Conservation (phyloP, 2,329 filamentous ascomycete genomes). For the Drechslera avenae region DNA sequence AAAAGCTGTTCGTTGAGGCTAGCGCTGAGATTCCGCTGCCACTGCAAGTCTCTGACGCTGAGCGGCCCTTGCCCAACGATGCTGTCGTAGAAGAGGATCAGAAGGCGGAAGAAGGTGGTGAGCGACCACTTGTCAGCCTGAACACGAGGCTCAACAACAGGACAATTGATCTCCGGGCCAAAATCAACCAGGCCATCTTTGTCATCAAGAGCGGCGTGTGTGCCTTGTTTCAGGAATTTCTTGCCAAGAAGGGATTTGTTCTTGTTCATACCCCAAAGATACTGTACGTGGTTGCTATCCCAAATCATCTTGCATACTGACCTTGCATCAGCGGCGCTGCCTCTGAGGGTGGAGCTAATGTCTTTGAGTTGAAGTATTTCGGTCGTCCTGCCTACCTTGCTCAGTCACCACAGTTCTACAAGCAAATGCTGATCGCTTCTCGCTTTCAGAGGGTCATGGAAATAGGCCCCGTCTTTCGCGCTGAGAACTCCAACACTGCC, state of each 20-base stretch:
- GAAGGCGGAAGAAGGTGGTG: constrained; percentile 59
- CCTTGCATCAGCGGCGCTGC: constrained; percentile 64
- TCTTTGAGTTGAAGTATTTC: constrained; percentile 91
- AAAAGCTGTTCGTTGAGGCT: constrained; percentile 79
- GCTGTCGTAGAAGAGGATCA: constrained; percentile 56
- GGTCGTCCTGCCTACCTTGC: constrained; percentile 79
- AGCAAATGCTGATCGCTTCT: constrained; percentile 83
- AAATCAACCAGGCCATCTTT: constrained; percentile 89
- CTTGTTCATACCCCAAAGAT: constrained; percentile 85
- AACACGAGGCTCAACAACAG: constrained; percentile 88
- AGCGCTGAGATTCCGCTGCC: constrained; percentile 65
- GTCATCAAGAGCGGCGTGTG: constrained; percentile 68
- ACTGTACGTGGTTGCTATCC: constrained; percentile 3
- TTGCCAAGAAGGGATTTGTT: constrained; percentile 74
- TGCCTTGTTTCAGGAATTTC: constrained; percentile 77
- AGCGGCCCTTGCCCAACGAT: constrained; percentile 55
- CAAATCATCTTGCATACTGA: background rate
- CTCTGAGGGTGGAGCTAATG: constrained; percentile 89
- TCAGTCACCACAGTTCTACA: constrained; percentile 84
- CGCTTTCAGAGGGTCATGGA: constrained; percentile 78
- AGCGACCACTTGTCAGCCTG: constrained; percentile 74
- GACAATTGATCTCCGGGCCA: constrained; percentile 88
- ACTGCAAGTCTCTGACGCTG: constrained; percentile 62
- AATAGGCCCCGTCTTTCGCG: constrained; percentile 80
- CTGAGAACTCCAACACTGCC: constrained; percentile 85